Evolutionary conservation across 2,329 filamentous ascomycete species (phyloP), one percentile per base, ranked within the genome.

Genomic region (Beauveria australis): DNA sequence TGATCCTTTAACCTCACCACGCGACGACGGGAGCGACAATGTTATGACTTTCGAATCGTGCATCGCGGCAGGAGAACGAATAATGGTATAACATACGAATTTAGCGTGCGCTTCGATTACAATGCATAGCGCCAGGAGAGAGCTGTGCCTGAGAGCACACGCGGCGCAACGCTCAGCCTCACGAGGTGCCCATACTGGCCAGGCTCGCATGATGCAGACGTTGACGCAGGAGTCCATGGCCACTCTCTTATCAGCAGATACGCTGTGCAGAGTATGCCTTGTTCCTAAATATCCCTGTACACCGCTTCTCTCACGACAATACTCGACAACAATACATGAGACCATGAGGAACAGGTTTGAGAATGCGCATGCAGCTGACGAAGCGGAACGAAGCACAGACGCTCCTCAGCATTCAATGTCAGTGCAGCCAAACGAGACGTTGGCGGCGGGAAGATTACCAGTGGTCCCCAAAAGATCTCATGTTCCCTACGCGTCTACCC

Each of bases 51-150:
- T 26, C 8, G 12, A 10, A 28, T 26, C 18, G 5, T 10, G n/a
- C 14, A 53, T 18, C 16, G 53, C 53, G 57, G 24, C 41, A 30
- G 14, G 3, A 8, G 28, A 24, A 9, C 49, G 49, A 48, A 48
- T 30, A 47, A 10, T n/a, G 43, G n/a, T 18, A 22, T 30, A 40
- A n/a, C 7, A 37, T n/a, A 41, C 3, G 41, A 5, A 2, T 26
- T n/a, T 5, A n/a, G 16, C 18, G 16, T 60, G n/a, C 16, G 26
- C 19, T 7, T 19, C 26, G 19, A 44, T 24, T 16, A 59, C 9
- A 12, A 60, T 60, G 57, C 47, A 53, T 51, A 14, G 57, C 30
- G 49, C 43, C 26, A 53, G 49, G 49, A 53, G 49, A 22, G 19
- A 33, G 40, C 49, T 60, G 26, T 53, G 49, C 28, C n/a, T 37